Conservation (phyloP, 768 basidiomycete genomes). For the Lentinula edodes region DNA sequence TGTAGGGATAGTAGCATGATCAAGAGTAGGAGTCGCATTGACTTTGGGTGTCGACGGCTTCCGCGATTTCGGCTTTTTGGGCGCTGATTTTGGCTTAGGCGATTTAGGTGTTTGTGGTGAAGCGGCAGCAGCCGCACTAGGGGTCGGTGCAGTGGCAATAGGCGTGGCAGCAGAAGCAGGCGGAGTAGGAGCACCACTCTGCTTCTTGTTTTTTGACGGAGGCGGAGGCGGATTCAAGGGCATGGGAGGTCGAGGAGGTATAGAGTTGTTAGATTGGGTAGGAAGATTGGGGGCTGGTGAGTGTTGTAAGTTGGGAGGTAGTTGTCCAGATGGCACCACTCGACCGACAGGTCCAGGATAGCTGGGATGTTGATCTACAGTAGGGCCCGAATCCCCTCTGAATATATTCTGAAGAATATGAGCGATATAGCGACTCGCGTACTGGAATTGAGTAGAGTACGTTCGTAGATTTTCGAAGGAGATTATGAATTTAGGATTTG, state of each 20-base stretch:
- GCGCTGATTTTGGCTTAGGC: constrained; percentile 49
- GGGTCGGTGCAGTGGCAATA: constrained; percentile 43
- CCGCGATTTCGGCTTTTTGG: constrained; percentile 42
- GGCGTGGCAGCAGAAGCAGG: constrained; percentile 36
- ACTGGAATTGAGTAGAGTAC: constrained; percentile 39
- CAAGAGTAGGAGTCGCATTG: constrained; percentile 14
- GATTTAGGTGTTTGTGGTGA: constrained; percentile 69
- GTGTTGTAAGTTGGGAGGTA: neutral
- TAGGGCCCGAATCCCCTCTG: constrained; percentile 4
- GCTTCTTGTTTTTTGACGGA: constrained; percentile 11
- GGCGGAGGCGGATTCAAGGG: constrained; percentile 16
- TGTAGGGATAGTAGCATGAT: constrained; percentile 22
- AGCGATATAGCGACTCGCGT: constrained; percentile 11
- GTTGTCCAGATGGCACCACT: neutral
- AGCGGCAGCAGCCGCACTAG: constrained; percentile 43
- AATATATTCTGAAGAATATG: constrained; percentile 5
- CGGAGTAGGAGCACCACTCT: constrained; percentile 15
- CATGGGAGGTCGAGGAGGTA: neutral
- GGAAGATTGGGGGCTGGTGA: constrained; percentile 13
- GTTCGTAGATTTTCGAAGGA: constrained; percentile 31
- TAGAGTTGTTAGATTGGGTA: constrained; percentile 7
- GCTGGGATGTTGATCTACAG: neutral
- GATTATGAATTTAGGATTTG: constrained; percentile 37
- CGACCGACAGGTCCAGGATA: neutral
- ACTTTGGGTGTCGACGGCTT: constrained; percentile 19